Evolutionary conservation across 345 rosid species (phyloP), one percentile per base, ranked within the genome.

Genomic region (Salix koriyanagi): DNA sequence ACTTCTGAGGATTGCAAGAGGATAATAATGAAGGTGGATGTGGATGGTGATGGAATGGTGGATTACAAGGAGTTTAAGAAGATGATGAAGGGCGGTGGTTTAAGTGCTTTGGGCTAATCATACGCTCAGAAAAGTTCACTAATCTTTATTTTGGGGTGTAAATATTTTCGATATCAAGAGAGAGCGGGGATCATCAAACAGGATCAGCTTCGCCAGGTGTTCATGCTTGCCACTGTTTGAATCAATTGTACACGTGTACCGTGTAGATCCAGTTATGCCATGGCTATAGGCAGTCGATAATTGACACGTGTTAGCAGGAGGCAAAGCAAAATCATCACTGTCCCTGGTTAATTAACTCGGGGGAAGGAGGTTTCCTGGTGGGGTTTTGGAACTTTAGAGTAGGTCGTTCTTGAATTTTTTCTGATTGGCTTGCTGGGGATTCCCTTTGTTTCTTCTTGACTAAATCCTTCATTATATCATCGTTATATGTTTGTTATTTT

Each of bases 21-120:
- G 83, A 94, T 94, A 93, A 94, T 92, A 34, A 88, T 18, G 82
- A 84, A 85, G 81, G 97, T 94, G 8, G 98, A 94, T 75, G 91
- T 60, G 15, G 98, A 94, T 65, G 97, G 98, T 5, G 97, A 94
- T 76, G 98, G 97, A n/a, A 89, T 80, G 82, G 97, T 94, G 64
- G 28, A 86, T 83, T 84, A 69, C 39, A 75, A 54, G n/a, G 89
- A 86, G 83, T 86, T 86, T 69, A 71, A 60, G 81, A 77, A 80
- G 52, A 86, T 84, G 89, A 86, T 86, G 89, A 84, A 78, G 52
- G 82, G 83, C 1, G 86, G 81, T 32, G 85, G 83, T 0, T 80
- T 82, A 60, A 67, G 60, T 48, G 77, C 77, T 69, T 21, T 74
- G 65, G 48, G 70, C 69, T 68, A 44, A 46, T 52, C 58, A 52